phyloP scores from a whole-genome alignment of 2,329 filamentous ascomycete species.

The Venturia asperata region DNA sequence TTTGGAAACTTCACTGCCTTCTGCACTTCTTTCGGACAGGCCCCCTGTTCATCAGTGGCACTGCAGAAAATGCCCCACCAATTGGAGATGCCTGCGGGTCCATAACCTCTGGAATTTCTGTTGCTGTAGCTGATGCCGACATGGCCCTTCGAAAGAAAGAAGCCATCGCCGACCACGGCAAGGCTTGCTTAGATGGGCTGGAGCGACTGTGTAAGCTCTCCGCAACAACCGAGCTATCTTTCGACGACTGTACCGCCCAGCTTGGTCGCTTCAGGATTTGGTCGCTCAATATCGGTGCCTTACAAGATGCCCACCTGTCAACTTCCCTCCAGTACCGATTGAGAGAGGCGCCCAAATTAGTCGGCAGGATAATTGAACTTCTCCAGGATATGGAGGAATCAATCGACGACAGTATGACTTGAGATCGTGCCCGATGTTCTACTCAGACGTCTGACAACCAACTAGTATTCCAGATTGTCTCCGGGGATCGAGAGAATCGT shows the following conservation, averaged over 20 bases:
- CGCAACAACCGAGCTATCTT: conserved; percentile 11
- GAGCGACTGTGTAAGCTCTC: background rate
- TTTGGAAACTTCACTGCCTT: too few relatives aligned
- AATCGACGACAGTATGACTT: conserved; percentile 19
- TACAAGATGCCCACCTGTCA: conserved; percentile 22
- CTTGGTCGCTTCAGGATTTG: conserved; percentile 26
- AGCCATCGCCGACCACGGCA: background rate
- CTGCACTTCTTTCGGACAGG: too few relatives aligned
- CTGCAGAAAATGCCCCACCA: too few relatives aligned
- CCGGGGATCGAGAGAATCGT: conserved; percentile 22
- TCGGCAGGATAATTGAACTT: conserved; percentile 24
- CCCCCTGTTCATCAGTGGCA: too few relatives aligned
- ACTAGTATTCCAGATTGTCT: conserved; percentile 21
- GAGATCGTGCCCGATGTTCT: background rate
- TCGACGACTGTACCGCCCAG: conserved; percentile 21
- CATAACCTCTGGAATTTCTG: background rate
- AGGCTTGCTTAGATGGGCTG: conserved; percentile 1
- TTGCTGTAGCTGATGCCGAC: background rate
- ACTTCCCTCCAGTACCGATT: conserved; percentile 27
- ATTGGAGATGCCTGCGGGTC: too few relatives aligned
- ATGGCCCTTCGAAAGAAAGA: background rate
- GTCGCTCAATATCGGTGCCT: conserved; percentile 29
- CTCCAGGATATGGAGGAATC: conserved; percentile 23
- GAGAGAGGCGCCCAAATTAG: conserved; percentile 24
- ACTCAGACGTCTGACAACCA: conserved; percentile 9